Base-by-base conservation (phyloP, 371 early-diverging fungal species). In the Rhizopus microsporus region DNA sequence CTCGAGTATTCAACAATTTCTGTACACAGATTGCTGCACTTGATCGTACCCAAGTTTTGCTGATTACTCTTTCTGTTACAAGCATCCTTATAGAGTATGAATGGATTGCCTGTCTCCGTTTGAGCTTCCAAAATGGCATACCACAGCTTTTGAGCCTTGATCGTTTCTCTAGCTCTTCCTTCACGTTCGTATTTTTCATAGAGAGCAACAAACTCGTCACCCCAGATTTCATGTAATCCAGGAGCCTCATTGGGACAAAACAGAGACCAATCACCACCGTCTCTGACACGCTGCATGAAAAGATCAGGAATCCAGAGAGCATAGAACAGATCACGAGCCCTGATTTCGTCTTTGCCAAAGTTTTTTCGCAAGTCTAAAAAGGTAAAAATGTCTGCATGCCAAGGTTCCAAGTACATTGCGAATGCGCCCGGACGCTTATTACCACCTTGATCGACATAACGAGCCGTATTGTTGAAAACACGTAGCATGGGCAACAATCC, bases 51-150 rank as follows among this genome's bases (percentile, higher is more conserved):
- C 37, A 99, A 77, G 81, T 99, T 91, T 69, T 91, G 84, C 67
- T 99, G 99, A 85, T 99, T 99, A 54, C 93, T 95, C 77, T 97
- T 96, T 71, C 91, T 77, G 74, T 99, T 99, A 83, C 96, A 96
- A 3, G 85, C 71, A 81, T 99, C 85, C 82, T 98, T 97, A 85
- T 97, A 98, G 38, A 96, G 85, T 87, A 98, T 97, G 74, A 91
- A 98, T 2, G 98, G 98, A 23, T 88, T 95, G 15, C 98, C 98
- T 7, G 98, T 98, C 74, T 98, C 98, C 34, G 93, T 94, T 75
- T 98, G 97, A 10, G 96, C 82, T 60, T 95, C 95, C 34, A 98
- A 71, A 45, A 98, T 94, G 13, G 94, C 92, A 68, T 88, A 93
- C 97, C 97, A 98, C 43, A 98, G 82, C 74, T 94, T 93, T 67